Conservation (phyloP, 2,329 filamentous ascomycete species). For the Ceratocystis ficicola region DNA sequence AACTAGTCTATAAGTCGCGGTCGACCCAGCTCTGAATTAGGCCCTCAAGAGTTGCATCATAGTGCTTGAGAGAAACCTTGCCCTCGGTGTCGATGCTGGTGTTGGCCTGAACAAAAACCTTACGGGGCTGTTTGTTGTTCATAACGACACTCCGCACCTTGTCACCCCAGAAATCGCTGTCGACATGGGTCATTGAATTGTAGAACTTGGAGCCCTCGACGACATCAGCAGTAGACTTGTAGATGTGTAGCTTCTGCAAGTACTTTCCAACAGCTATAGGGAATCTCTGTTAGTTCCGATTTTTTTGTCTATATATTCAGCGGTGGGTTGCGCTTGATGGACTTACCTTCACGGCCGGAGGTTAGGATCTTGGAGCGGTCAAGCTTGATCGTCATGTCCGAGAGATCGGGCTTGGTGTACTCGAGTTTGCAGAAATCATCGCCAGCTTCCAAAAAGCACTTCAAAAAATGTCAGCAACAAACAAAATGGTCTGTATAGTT, state of each 20-base stretch:
- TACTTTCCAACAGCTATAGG: constrained; percentile 63
- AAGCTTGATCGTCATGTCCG: constrained; percentile 68
- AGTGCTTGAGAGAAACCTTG: constrained; percentile 68
- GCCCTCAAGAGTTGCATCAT: constrained; percentile 67
- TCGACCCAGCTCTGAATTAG: constrained; percentile 76
- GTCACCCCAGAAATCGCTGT: constrained; percentile 68
- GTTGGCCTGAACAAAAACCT: constrained; percentile 91
- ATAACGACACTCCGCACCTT: constrained; percentile 66
- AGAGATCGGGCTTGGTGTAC: constrained; percentile 59
- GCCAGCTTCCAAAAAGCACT: constrained; percentile 74
- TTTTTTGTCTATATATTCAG: not conserved
- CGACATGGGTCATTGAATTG: constrained; percentile 69
- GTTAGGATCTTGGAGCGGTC: constrained; percentile 79
- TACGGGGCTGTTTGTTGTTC: constrained; percentile 66
- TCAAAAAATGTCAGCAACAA: constrained; percentile 14
- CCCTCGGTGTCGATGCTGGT: constrained; percentile 60
- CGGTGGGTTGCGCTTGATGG: not conserved
- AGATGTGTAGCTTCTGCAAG: constrained; percentile 82
- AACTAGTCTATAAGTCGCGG: constrained; percentile 34
- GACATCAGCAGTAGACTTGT: constrained; percentile 80
- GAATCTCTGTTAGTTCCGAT: constrained; percentile 24
- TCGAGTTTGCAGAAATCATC: constrained; percentile 75
- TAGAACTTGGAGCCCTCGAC: constrained; percentile 68
- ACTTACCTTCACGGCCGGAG: constrained; percentile 55
- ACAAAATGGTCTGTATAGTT: not conserved